A percentile compares a stretch with the other conserved stretches of the same genome.
phyloP scores from a whole-genome alignment of 768 basidiomycete species.

The Asterophora lycoperdoides region DNA sequence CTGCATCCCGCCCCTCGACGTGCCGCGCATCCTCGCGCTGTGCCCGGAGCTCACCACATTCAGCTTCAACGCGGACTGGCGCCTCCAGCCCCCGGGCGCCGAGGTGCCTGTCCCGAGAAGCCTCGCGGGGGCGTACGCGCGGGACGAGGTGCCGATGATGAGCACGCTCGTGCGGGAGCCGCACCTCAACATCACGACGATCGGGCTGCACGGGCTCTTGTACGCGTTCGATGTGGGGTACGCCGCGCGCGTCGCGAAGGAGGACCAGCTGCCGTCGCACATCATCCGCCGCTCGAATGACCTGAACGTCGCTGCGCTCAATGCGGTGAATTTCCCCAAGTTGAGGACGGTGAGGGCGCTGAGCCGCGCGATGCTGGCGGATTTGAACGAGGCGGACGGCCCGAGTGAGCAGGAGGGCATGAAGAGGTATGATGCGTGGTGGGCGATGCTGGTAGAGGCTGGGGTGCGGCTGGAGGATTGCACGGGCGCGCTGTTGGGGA shows the following conservation, averaged over 20 bases:
- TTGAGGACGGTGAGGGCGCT: constrained; percentile 57
- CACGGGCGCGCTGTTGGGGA: constrained; percentile 61
- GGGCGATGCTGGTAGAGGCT: constrained; percentile 44
- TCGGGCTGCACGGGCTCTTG: constrained; percentile 66
- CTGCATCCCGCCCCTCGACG: constrained; percentile 51
- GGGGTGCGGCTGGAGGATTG: constrained; percentile 71
- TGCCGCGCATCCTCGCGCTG: constrained; percentile 54
- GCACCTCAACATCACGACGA: constrained; percentile 51
- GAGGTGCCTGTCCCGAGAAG: constrained; percentile 13
- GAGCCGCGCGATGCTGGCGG: constrained; percentile 48
- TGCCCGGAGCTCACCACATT: constrained; percentile 62
- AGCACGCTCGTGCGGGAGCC: constrained; percentile 46
- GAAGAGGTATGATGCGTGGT: constrained; percentile 70
- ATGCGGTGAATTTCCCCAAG: constrained; percentile 52
- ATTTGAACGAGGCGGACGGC: constrained; percentile 53
- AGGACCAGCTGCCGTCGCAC: constrained; percentile 40
- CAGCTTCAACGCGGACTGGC: constrained; percentile 77
- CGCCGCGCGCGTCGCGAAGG: constrained; percentile 37
- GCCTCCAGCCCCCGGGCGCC: constrained; percentile 19
- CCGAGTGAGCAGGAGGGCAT: constrained; percentile 40
- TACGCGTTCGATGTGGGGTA: constrained; percentile 67
- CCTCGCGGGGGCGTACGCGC: constrained; percentile 11
- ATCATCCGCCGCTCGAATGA: constrained; percentile 59
- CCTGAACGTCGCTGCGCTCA: constrained; percentile 55
- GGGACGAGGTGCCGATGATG: constrained; percentile 29